Evolutionary conservation across 2,329 filamentous ascomycete genomes (phyloP), one percentile per base, ranked within the genome.

Genomic region (Talaromyces amestolkiae): DNA sequence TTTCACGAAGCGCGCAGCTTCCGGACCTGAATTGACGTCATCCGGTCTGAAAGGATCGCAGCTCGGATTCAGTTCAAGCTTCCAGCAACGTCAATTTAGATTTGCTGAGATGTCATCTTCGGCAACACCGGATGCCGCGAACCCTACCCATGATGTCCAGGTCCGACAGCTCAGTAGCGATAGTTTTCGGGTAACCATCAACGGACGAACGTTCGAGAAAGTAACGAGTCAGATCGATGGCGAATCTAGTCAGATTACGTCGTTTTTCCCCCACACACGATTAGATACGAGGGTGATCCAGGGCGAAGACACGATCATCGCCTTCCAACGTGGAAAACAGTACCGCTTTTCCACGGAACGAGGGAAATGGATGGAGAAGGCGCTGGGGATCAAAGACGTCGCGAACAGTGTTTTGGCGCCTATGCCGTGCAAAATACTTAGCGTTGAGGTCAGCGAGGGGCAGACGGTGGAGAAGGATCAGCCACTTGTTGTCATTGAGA

Each of bases 391-490:
- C 68, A 93, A 92, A 76, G 92, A 96, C 73, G 85, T 86, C 0
- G 84, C 88, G 7, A 93, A 94, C 66, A 95, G 90, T 62, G 92
- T 98, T 1, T 84, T 91, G 27, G 92, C 95, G 24, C 95, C 95
- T 0, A 99, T 99, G 95, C 95, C 95, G 1, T 98, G 95, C 80
- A 98, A 98, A 81, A 90, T 99, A 31, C 80, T 99, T 68, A 88
- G 92, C 69, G 95, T 97, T 58, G 91, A 97, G 77, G 92, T 97
- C 0, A 80, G 84, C 33, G 92, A 92, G 71, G 95, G 95, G 0
- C 87, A 96, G 69, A 80, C 79, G 56, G 95, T 99, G 17, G 88
- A 88, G 75, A 96, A 94, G 80, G 93, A 94, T 54, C 88, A 94
- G 65, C 88, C 92, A 7, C 81, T 99, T 65, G 91, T 98, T 13